Conservation (phyloP, 306 rosid species). For the Fragaria nilgerrensis region DNA sequence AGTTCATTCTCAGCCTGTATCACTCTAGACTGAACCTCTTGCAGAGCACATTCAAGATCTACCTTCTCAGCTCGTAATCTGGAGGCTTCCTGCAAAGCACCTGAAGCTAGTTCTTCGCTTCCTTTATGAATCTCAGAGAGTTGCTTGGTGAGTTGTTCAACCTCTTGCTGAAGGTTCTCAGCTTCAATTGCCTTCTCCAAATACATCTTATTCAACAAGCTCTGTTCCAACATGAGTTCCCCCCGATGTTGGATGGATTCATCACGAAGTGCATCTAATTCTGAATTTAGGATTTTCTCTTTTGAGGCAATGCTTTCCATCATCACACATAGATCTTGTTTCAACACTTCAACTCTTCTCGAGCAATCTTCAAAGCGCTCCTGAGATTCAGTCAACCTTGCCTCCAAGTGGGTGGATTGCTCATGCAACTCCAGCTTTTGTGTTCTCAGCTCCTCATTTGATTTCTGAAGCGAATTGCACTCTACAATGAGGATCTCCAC, state of each 20-base stretch:
- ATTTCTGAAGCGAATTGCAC: constrained; percentile 30
- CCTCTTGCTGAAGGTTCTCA: constrained; percentile 32
- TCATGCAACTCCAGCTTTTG: constrained; percentile 34
- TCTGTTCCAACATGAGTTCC: constrained; percentile 23
- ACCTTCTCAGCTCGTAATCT: constrained; percentile 22
- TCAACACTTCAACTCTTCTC: constrained; percentile 31
- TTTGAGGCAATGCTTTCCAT: constrained; percentile 35
- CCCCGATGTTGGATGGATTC: constrained; percentile 33
- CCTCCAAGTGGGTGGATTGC: constrained; percentile 33
- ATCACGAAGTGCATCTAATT: constrained; percentile 38
- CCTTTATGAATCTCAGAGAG: constrained; percentile 23
- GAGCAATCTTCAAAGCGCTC: constrained; percentile 29
- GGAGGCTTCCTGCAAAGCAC: constrained; percentile 26
- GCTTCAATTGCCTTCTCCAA: constrained; percentile 37
- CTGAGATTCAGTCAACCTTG: constrained; percentile 31
- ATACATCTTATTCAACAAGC: constrained; percentile 30
- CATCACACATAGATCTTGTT: constrained; percentile 30
- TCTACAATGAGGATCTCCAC: constrained; percentile 36
- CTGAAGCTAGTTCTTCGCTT: constrained; percentile 20
- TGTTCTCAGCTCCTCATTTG: constrained; percentile 37
- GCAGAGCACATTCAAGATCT: constrained; percentile 24
- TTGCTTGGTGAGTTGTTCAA: constrained; percentile 23
- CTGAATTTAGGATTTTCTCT: constrained; percentile 31
- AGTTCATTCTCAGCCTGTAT: constrained; percentile 27
- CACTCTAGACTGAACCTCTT: constrained; percentile 20